Conservation (phyloP, 1,284 basidiomycete species). For the Trametes pubescens region DNA sequence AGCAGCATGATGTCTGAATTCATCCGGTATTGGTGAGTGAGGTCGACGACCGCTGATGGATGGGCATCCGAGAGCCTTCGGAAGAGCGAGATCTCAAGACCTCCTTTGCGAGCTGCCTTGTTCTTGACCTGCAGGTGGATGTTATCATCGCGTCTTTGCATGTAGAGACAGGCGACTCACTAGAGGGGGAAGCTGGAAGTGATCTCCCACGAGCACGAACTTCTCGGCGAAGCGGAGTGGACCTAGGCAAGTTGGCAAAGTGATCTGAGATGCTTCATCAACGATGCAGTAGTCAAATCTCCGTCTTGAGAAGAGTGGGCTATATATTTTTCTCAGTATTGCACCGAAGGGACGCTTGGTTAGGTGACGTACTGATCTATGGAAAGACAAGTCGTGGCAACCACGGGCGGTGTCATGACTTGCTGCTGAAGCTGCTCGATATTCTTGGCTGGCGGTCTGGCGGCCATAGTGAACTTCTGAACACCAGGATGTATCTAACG, state of each 20-base stretch:
- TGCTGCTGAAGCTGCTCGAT: slow-evolving; percentile 83
- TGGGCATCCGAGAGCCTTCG: slow-evolving; percentile 87
- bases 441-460: slow-evolving; percentile 61
- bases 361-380: slow-evolving; percentile 83
- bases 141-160: not conserved
- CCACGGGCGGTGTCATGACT: slow-evolving; percentile 88
- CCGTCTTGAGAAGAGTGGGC: slow-evolving; percentile 85
- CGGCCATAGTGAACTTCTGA: slow-evolving; percentile 73
- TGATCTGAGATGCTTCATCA: slow-evolving; percentile 98
- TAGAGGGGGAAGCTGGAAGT: slow-evolving; percentile 95
- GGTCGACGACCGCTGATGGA: slow-evolving; percentile 82
- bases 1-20: slow-evolving; percentile 96
- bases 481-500: slow-evolving; percentile 82
- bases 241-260: slow-evolving; percentile 93
- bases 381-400: slow-evolving; percentile 94
- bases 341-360: too few species aligned
- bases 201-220: slow-evolving; percentile 96
- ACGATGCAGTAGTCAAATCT: slow-evolving; percentile 98
- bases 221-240: slow-evolving; percentile 90
- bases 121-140: slow-evolving; percentile 73
- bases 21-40: slow-evolving; percentile 95
- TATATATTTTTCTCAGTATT: slow-evolving; percentile 42
- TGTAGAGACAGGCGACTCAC: slow-evolving; percentile 53
- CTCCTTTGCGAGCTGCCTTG: slow-evolving; percentile 80
- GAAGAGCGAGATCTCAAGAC: slow-evolving; percentile 92